Base-by-base conservation (phyloP, 2,329 filamentous ascomycete species). In the Aspergillus persii region DNA sequence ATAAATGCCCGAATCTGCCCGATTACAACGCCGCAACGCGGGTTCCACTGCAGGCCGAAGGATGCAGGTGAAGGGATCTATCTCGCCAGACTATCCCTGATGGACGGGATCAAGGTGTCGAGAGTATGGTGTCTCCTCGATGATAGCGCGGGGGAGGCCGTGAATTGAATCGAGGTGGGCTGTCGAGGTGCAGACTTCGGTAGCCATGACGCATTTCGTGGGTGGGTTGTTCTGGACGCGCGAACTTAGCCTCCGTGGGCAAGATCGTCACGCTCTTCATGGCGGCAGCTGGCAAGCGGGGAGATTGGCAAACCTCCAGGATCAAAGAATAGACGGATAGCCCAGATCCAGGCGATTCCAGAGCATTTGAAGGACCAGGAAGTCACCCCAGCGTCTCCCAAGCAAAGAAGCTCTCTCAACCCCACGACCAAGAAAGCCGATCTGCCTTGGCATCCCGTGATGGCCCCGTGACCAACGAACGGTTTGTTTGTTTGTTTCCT, bases 1-100 rank as follows among this genome's bases (percentile, higher is more conserved):
- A 44, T 39, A 47, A 51, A 44, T 49, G 58, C 59, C 69, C 68
- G 68, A 63, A 64, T 64, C 53, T 63, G 61, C 64, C 69, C 69
- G 69, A 68, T 33, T 47, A 48, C 36, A 49, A 39, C 23, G 31
- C 18, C 36, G 18, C n/a, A 23, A 9, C 15, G 9, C 18, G 50
- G 30, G 23, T 23, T 33, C 30, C 23, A 52, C 30, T 33, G 29
- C 50, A 26, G 31, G 15, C 31, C 5, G 50, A 8, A 47, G 44
- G 27, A 18, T 23, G n/a, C 7, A 47, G 2, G 18, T 5, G n/a
- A 26, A 23, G 41, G 11, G 44, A 47, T 47, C 44, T 47, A 47
- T 9, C 36, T 41, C 4, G 36, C 12, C 44, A 11, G 3, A 47
- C 3, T 47, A 4, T 47, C 44, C 18, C 6, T 26, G 18, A 11